Evolutionary conservation across 192 early-diverging fungal genomes (phyloP), one percentile per base, ranked within the genome.

Genomic region (Backusella parvicylindrica): DNA sequence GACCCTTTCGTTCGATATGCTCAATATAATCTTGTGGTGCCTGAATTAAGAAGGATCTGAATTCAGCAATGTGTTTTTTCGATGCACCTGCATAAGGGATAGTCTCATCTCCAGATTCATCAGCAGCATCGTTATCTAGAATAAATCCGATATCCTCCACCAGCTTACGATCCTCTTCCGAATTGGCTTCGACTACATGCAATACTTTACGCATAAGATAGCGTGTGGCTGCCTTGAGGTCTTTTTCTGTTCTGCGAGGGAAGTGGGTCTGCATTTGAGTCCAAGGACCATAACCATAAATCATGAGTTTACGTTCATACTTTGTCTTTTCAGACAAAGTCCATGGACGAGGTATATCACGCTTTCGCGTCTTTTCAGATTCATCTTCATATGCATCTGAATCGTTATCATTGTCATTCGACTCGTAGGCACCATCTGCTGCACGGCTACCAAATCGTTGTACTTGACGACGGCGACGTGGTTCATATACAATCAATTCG

Each of bases 11-110:
- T 8, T 84, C 84, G 64, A 95, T 80, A 76, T 93, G 91, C 33
- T 96, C 92, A n/a, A 84, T 79, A 64, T 95, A 93, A 15, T 96
- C 95, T 23, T 81, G 83, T 6, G 88, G 84, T 0, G 93, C 91
- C 28, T 95, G 90, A 15, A 88, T 32, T 21, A 95, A 76, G 73
- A 93, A 92, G 30, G 89, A 90, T 38, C 86, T 76, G 78, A 86
- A 93, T 78, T 92, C 92, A 40, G 87, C 81, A 21, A 86, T 88
- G 43, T 94, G 88, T 71, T 84, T 80, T 67, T 90, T 86, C 38
- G 87, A 90, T 3, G 91, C 91, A 72, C 84, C 84, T 6, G 79
- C 75, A 68, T 90, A 93, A 16, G 92, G 92, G 33, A 88, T 70
- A 28, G 87, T 83, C n/a, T 87, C 76, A 18, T 87, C 86, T 40